Conservation (phyloP, 805 yeast species). For the Saturnispora quitensis region DNA sequence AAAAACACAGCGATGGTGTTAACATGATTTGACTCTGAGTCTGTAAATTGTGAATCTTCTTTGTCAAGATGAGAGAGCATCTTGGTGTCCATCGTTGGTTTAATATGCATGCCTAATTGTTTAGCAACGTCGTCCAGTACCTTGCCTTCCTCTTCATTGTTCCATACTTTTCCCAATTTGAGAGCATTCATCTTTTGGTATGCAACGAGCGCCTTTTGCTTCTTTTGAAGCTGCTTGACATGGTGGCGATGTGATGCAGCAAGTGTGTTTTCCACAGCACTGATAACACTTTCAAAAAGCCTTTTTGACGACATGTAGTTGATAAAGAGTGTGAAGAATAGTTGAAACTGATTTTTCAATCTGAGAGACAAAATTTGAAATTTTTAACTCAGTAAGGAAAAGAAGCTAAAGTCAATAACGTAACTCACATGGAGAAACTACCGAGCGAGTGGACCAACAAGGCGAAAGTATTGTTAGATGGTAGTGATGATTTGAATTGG, state of each 20-base stretch:
- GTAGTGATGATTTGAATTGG: not conserved
- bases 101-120: slow-evolving; percentile 17
- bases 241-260: slow-evolving; percentile 31
- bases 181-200: slow-evolving; percentile 41
- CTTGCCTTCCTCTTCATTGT: slow-evolving; percentile 26
- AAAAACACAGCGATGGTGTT: slow-evolving; percentile 56
- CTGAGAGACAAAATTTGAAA: not conserved
- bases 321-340: slow-evolving; percentile 7
- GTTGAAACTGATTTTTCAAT: not conserved
- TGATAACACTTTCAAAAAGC: slow-evolving; percentile 8
- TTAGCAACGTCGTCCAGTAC: slow-evolving; percentile 29
- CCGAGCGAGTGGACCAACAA: not conserved
- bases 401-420: not conserved
- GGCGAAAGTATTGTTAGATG: not conserved
- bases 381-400: not conserved
- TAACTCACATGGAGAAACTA: not conserved
- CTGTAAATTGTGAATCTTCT: slow-evolving; percentile 13
- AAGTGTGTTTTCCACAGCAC: slow-evolving; percentile 34
- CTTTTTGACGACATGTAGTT: slow-evolving; percentile 3
- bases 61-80: slow-evolving; percentile 23
- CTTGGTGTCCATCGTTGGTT: slow-evolving; percentile 21
- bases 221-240: slow-evolving; percentile 32
- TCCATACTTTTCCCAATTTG: slow-evolving; percentile 29
- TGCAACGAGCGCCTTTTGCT: slow-evolving; percentile 36
- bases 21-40: slow-evolving; percentile 32